These are phyloP conservation scores for Lichtheimia hyalospora DNA, from an alignment of 371 early-diverging fungal genomes.

Conservation along the genomic window DNA sequence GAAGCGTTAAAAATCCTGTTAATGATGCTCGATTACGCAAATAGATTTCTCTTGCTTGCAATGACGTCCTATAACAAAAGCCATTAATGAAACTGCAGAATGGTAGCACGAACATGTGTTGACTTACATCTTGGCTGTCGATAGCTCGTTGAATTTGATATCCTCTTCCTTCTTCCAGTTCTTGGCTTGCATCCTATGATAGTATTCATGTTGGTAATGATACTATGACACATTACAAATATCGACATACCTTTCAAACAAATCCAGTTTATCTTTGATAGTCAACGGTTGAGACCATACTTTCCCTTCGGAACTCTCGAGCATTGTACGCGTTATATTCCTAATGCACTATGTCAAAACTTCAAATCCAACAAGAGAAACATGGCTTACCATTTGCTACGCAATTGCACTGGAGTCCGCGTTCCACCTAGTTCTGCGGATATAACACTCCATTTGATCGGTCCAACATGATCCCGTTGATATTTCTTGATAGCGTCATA, in stretches of 20 bases:
- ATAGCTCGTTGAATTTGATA: neutral
- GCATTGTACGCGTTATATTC: neutral
- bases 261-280: neutral
- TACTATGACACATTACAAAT: neutral
- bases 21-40: too few relatives aligned
- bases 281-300: neutral
- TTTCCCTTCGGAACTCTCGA: neutral
- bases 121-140: too few relatives aligned
- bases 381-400: neutral
- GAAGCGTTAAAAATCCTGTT: too few relatives aligned
- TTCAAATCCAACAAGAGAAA: neutral
- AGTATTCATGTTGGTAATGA: neutral
- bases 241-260: neutral
- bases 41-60: too few relatives aligned
- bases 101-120: too few relatives aligned
- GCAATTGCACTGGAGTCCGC: neutral
- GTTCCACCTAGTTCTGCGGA: neutral
- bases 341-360: neutral
- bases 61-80: too few relatives aligned
- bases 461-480: neutral
- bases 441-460: neutral
- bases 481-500: neutral
- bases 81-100: too few relatives aligned
- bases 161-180: neutral
- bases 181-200: neutral